phyloP scores from a whole-genome alignment of 495 filamentous ascomycete genomes.

The Daldinia loculata region DNA sequence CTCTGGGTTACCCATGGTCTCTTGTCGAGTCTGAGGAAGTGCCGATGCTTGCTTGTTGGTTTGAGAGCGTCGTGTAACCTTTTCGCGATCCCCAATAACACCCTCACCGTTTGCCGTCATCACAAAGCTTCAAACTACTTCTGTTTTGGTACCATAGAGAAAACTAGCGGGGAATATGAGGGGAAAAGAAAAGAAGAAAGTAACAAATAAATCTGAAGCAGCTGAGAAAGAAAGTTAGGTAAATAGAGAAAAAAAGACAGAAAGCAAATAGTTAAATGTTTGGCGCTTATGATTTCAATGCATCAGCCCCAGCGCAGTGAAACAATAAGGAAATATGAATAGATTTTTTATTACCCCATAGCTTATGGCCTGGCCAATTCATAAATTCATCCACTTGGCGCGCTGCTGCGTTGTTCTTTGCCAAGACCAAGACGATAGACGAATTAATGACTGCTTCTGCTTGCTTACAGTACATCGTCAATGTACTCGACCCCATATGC shows the following conservation, averaged over 20 bases:
- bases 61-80: conserved; percentile 23
- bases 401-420: background rate
- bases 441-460: background rate
- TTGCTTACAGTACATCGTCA: background rate
- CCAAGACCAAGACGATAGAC: background rate
- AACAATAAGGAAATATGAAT: conserved; percentile 1
- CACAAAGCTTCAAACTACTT: background rate
- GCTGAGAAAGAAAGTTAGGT: conserved; percentile 1
- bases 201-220: background rate
- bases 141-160: background rate
- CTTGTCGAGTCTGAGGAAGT: conserved; percentile 39
- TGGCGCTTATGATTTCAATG: conserved; percentile 5
- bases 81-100: conserved; percentile 31
- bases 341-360: background rate
- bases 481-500: background rate
- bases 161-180: background rate
- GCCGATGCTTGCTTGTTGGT: conserved; percentile 23
- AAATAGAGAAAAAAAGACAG: conserved; percentile 5
- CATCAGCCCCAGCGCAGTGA: conserved; percentile 19
- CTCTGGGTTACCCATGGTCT: conserved; percentile 12
- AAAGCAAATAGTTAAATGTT: conserved; percentile 8
- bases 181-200: background rate
- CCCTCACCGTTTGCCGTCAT: conserved; percentile 24
- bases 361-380: background rate
- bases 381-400: background rate